phyloP scores from a whole-genome alignment of 495 filamentous ascomycete genomes.

The Trichoderma asperelloides region DNA sequence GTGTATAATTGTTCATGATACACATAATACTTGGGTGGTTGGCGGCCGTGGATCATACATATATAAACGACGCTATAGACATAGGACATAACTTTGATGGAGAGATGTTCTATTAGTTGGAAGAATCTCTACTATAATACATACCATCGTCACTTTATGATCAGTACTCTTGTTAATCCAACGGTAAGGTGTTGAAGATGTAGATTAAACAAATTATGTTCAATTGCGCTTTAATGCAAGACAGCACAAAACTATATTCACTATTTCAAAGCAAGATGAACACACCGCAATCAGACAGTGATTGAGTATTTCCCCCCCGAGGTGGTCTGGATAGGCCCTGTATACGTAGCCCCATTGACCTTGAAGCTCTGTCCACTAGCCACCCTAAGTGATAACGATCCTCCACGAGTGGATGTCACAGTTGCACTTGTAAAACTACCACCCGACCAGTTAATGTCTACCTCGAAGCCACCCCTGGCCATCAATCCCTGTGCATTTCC shows the following conservation, averaged over 20 bases:
- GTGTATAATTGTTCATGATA: background rate
- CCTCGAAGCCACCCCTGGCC: conserved; percentile 34
- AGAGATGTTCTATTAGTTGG: too few species aligned
- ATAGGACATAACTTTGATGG: background rate
- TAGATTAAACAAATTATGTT: background rate
- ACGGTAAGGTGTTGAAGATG: background rate
- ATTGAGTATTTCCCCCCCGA: conserved; percentile 10
- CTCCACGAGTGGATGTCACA: conserved; percentile 12
- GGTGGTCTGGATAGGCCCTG: conserved; percentile 9
- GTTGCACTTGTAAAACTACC: conserved; percentile 8
- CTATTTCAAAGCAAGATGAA: background rate
- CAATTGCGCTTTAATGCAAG: background rate
- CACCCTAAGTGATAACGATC: conserved; percentile 10
- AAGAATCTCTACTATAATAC: too few species aligned
- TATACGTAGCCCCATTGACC: conserved; percentile 11
- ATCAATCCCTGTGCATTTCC: conserved; percentile 29
- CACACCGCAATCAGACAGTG: conserved; percentile 1
- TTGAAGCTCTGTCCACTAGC: conserved; percentile 9
- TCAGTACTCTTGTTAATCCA: too few species aligned
- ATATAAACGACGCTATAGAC: background rate
- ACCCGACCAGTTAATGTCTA: conserved; percentile 29
- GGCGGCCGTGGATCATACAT: background rate
- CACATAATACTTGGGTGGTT: background rate
- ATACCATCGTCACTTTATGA: too few species aligned
- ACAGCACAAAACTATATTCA: background rate